Conservation (phyloP, 371 early-diverging fungal species). For the Mortierella sp. region DNA sequence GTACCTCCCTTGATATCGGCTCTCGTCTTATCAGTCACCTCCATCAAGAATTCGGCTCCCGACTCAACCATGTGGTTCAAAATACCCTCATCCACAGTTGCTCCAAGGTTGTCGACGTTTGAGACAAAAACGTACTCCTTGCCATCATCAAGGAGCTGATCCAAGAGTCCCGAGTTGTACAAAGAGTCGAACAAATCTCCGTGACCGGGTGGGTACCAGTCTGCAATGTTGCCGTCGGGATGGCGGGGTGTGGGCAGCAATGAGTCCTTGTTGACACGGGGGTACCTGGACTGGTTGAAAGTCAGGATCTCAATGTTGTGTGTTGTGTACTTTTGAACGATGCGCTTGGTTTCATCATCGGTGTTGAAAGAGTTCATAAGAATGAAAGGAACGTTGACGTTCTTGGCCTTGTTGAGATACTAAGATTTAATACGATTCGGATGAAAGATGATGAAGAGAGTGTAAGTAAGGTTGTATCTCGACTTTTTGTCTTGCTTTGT, state of each 20-base stretch:
- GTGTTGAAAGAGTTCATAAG: conserved; percentile 99
- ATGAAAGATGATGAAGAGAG: neutral
- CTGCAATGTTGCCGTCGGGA: conserved; percentile 59
- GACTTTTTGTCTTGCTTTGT: too few relatives aligned
- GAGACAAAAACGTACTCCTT: conserved; percentile 99
- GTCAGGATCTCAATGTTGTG: conserved; percentile 94
- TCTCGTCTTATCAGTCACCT: conserved; percentile 99
- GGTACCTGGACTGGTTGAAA: conserved; percentile 98
- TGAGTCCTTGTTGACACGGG: conserved; percentile 95
- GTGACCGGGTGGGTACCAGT: conserved; percentile 99
- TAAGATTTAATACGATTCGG: conserved; percentile 39
- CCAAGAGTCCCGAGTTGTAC: conserved; percentile 94
- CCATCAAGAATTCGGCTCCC: conserved; percentile 98
- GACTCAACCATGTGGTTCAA: conserved; percentile 92
- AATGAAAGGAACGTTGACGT: conserved; percentile 95
- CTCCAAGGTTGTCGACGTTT: conserved; percentile 99
- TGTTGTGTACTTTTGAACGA: conserved; percentile 95
- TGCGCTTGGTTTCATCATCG: conserved; percentile 95
- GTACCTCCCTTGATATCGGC: conserved; percentile 99
- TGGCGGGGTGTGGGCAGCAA: conserved; percentile 86
- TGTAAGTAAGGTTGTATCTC: neutral
- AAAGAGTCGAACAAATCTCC: conserved; percentile 98
- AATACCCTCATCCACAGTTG: conserved; percentile 96
- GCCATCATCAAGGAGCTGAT: conserved; percentile 95
- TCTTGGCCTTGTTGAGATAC: conserved; percentile 92